Conservation (phyloP, 176 grass and related monocot species). For the Cenchrus americanus region DNA sequence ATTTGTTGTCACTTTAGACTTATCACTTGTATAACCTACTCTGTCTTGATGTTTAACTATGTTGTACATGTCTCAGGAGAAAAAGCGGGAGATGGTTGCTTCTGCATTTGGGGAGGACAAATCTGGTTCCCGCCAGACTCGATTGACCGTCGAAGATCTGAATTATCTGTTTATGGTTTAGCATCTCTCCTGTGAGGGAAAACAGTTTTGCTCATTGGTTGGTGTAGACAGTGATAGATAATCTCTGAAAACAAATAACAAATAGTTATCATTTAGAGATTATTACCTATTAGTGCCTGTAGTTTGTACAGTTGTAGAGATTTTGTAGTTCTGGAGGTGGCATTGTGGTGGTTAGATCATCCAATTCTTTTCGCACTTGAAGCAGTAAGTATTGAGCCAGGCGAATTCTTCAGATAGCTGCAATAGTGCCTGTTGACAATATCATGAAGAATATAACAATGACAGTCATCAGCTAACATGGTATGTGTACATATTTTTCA, state of each 20-base stretch:
- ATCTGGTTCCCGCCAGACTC: conserved; percentile 75
- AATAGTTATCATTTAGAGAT: conserved; percentile 40
- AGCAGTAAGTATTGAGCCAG: conserved; percentile 26
- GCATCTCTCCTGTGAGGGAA: conserved; percentile 44
- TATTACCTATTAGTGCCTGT: conserved; percentile 31
- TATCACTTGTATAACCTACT: conserved; percentile 13
- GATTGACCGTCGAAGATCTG: conserved; percentile 88
- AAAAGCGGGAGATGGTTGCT: conserved; percentile 97
- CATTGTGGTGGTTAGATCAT: conserved; percentile 32
- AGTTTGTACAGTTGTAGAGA: conserved; percentile 54
- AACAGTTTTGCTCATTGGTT: conserved; percentile 63
- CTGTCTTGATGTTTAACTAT: conserved; percentile 26
- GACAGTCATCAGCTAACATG: conserved; percentile 42
- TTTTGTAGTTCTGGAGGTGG: conserved; percentile 43
- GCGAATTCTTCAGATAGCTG: conserved; percentile 25
- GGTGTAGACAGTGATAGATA: conserved; percentile 49
- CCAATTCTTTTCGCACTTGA: conserved; percentile 43
- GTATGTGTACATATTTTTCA: conserved; percentile 50
- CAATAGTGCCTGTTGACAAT: conserved; percentile 26
- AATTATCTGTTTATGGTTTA: conserved; percentile 93
- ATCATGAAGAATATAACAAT: conserved; percentile 40
- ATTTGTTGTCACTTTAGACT: background rate
- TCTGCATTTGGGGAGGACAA: conserved; percentile 95
- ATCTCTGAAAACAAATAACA: conserved; percentile 30
- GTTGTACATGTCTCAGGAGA: conserved; percentile 60